Conservation (phyloP, 345 rosid species). For the Pugionium cornutum region DNA sequence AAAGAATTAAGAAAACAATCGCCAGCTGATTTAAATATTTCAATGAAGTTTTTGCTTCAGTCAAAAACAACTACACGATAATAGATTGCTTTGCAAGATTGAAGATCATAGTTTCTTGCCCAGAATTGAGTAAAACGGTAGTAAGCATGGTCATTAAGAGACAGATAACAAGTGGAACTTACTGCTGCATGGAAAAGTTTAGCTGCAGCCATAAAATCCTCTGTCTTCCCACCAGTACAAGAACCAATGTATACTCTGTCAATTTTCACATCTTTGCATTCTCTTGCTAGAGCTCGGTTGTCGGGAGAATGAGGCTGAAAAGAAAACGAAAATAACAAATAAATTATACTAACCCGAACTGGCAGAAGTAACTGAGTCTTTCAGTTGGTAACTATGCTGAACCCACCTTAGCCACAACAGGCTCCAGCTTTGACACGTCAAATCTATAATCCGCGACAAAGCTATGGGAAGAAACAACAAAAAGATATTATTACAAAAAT, state of each 20-base stretch:
- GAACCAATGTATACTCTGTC: conserved; percentile 98
- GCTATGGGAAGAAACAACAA: conserved; percentile 43
- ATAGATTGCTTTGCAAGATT: neutral
- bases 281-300: conserved; percentile 94
- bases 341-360: neutral
- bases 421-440: conserved; percentile 88
- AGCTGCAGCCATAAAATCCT: conserved; percentile 93
- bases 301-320: conserved; percentile 99
- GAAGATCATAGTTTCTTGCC: neutral
- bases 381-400: neutral
- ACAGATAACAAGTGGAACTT: conserved; percentile 36
- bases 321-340: conserved; percentile 1
- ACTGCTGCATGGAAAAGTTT: conserved; percentile 83
- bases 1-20: neutral
- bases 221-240: conserved; percentile 98
- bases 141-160: neutral
- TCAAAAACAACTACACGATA: neutral
- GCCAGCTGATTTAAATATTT: neutral
- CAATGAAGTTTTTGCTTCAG: neutral
- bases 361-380: neutral
- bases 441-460: conserved; percentile 82
- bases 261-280: conserved; percentile 97
- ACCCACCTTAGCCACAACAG: conserved; percentile 93
- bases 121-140: neutral
- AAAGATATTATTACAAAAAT: conserved; percentile 12